phyloP scores from a whole-genome alignment of 2,329 filamentous ascomycete genomes.

The Pseudomassariella vexata region DNA sequence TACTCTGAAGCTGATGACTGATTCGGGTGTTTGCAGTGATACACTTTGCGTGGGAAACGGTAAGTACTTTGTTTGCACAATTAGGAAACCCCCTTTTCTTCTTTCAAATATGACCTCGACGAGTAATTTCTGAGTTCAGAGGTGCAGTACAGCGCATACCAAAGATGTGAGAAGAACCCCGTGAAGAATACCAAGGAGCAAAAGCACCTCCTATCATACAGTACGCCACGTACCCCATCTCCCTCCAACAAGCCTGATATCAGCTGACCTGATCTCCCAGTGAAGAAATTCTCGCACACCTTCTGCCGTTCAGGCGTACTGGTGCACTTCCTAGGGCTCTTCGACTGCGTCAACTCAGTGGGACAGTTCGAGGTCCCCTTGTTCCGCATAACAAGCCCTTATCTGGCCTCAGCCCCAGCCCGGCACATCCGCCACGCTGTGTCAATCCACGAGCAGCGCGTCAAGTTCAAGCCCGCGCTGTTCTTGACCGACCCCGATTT shows the following conservation, averaged over 20 bases:
- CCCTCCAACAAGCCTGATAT: too few relatives aligned
- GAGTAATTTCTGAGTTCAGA: constrained; percentile 34
- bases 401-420: constrained; percentile 33
- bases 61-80: too few relatives aligned
- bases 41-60: constrained; percentile 31
- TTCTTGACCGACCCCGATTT: constrained; percentile 33
- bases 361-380: constrained; percentile 31
- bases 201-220: constrained; percentile 24
- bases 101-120: constrained; percentile 37
- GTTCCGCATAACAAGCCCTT: constrained; percentile 22
- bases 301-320: constrained; percentile 42
- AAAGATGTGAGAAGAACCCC: constrained; percentile 9
- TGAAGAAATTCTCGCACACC: constrained; percentile 39
- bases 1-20: background rate
- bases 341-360: constrained; percentile 49
- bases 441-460: constrained; percentile 45
- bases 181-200: constrained; percentile 11
- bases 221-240: too few relatives aligned
- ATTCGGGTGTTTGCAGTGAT: constrained; percentile 29
- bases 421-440: constrained; percentile 45
- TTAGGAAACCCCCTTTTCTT: too few relatives aligned
- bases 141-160: constrained; percentile 23
- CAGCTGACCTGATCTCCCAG: too few relatives aligned
- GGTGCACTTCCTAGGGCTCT: constrained; percentile 50
- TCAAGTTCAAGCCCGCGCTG: constrained; percentile 49